Conservation (phyloP, 495 filamentous ascomycete genomes). For the Annulohypoxylon bovei region DNA sequence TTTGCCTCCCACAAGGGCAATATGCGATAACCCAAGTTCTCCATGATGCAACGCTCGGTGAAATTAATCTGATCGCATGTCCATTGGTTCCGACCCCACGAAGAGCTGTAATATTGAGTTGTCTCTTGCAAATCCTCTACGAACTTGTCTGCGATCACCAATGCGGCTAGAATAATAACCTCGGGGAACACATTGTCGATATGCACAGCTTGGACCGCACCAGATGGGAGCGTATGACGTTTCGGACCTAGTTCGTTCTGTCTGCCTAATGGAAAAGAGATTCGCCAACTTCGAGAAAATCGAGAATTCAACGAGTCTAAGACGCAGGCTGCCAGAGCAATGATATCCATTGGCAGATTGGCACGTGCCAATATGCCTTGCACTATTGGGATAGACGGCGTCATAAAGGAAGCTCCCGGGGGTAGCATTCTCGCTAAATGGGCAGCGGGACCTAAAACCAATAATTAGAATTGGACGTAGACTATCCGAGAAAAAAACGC, state of each 20-base stretch:
- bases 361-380: slow-evolving; percentile 63
- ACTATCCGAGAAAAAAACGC: neutral
- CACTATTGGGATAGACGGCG: slow-evolving; percentile 59
- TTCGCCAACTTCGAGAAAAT: slow-evolving; percentile 64
- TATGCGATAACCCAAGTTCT: slow-evolving; percentile 62
- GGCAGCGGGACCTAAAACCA: slow-evolving; percentile 60
- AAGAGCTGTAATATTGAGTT: slow-evolving; percentile 53
- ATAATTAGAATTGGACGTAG: slow-evolving; percentile 20
- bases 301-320: slow-evolving; percentile 64
- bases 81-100: slow-evolving; percentile 61
- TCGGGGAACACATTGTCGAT: slow-evolving; percentile 65
- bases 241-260: slow-evolving; percentile 43
- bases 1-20: slow-evolving; percentile 59
- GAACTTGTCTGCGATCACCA: slow-evolving; percentile 64
- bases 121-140: slow-evolving; percentile 59
- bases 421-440: slow-evolving; percentile 66
- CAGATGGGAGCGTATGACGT: slow-evolving; percentile 58
- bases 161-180: slow-evolving; percentile 59
- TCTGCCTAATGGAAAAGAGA: slow-evolving; percentile 55
- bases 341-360: slow-evolving; percentile 58
- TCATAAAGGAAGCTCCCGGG: slow-evolving; percentile 60
- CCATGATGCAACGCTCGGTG: slow-evolving; percentile 64
- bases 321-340: slow-evolving; percentile 65
- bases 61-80: slow-evolving; percentile 64
- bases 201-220: slow-evolving; percentile 53